Conservation (phyloP, 495 filamentous ascomycete genomes). For the Aspergillus taichungensis region DNA sequence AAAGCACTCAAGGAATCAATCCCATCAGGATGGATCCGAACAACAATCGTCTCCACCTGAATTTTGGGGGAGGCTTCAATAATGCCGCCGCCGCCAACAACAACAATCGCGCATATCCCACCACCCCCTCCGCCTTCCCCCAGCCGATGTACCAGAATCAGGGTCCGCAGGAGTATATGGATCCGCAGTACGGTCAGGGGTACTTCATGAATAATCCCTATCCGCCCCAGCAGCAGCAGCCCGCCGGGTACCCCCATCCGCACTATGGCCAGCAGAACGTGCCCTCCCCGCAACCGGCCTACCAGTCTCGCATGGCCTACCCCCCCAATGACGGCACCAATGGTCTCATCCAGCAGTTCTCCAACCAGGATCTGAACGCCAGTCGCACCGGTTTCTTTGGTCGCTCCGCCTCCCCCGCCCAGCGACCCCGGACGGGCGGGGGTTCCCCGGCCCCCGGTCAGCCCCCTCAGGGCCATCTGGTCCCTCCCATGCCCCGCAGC, state of each 20-base stretch:
- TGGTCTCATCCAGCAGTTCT: slow-evolving; percentile 89
- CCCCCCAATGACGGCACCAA: slow-evolving; percentile 54
- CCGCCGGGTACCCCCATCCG: slow-evolving; percentile 47
- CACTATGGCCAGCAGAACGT: slow-evolving; percentile 58
- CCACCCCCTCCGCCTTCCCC: slow-evolving; percentile 92
- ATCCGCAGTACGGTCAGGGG: slow-evolving; percentile 44
- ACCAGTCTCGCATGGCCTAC: slow-evolving; percentile 41
- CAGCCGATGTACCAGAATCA: slow-evolving; percentile 73
- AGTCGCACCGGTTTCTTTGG: slow-evolving; percentile 59
- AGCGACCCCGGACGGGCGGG: slow-evolving; percentile 69
- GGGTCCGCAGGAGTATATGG: slow-evolving; percentile 46
- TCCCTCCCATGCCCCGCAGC: slow-evolving; percentile 51
- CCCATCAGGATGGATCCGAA: slow-evolving; percentile 43
- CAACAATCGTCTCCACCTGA: slow-evolving; percentile 57
- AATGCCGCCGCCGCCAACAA: slow-evolving; percentile 37
- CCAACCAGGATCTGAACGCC: slow-evolving; percentile 86
- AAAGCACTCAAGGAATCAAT: background rate
- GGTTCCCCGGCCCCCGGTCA: slow-evolving; percentile 45
- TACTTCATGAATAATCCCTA: slow-evolving; percentile 57
- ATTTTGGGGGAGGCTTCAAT: slow-evolving; percentile 59
- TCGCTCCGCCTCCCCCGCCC: slow-evolving; percentile 60
- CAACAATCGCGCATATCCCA: slow-evolving; percentile 81
- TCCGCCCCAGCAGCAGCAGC: slow-evolving; percentile 46
- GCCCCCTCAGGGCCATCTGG: slow-evolving; percentile 57
- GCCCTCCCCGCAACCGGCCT: slow-evolving; percentile 42